These are phyloP conservation scores for Lumnitzera racemosa DNA, from an alignment of 345 rosid species.

Conservation along the genomic window DNA sequence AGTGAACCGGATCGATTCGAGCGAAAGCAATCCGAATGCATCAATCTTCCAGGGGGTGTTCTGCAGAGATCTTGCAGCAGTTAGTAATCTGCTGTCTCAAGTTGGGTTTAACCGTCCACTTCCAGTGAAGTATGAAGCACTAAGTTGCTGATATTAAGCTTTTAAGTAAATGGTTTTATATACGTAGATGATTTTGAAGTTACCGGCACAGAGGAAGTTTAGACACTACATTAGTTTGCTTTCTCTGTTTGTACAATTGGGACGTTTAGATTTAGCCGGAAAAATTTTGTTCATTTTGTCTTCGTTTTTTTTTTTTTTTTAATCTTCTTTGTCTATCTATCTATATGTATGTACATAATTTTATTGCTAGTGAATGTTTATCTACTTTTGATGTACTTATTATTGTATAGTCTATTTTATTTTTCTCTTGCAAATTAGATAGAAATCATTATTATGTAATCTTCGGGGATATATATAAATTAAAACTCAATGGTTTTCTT, in stretches of 20 bases:
- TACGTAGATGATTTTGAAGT: neutral
- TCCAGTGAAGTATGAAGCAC: conserved; percentile 75
- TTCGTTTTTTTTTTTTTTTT: conserved; percentile 1
- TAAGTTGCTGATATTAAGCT: conserved; percentile 49
- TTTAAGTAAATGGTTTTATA: too few relatives aligned
- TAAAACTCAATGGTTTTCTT: too few relatives aligned
- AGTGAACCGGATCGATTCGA: conserved; percentile 9
- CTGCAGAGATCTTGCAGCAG: conserved; percentile 80
- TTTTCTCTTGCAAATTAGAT: too few relatives aligned
- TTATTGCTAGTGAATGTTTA: conserved; percentile 13
- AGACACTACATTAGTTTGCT: conserved; percentile 24
- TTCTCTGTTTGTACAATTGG: conserved; percentile 30
- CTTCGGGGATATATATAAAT: too few relatives aligned
- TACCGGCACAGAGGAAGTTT: conserved; percentile 20
- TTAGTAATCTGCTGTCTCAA: conserved; percentile 66
- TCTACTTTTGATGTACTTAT: neutral
- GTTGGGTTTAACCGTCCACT: conserved; percentile 73
- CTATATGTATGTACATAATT: conserved; percentile 33
- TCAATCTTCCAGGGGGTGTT: conserved; percentile 75
- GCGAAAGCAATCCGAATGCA: conserved; percentile 20
- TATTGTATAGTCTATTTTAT: neutral
- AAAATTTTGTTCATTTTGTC: conserved; percentile 45
- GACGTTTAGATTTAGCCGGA: conserved; percentile 20
- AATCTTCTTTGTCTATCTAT: too few relatives aligned
- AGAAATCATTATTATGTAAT: too few relatives aligned